phyloP scores from a whole-genome alignment of 2,329 filamentous ascomycete species.

The Alternaria sp. region DNA sequence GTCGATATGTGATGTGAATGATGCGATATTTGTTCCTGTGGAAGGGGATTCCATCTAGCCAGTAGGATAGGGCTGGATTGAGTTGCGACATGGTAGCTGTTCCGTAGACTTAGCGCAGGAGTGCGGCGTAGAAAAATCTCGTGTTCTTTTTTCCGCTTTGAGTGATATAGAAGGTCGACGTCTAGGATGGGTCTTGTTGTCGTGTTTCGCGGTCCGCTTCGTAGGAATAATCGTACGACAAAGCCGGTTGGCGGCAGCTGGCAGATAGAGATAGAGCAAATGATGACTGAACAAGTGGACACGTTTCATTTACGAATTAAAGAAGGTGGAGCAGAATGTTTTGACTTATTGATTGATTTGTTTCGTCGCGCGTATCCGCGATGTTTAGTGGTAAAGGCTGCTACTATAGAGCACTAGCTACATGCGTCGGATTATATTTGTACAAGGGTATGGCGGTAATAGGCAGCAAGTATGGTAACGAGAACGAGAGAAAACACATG shows the following conservation, averaged over 20 bases:
- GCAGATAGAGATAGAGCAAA: not conserved
- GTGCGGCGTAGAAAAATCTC: not conserved
- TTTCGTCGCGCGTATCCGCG: not conserved
- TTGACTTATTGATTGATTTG: not conserved
- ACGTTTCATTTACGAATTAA: not conserved
- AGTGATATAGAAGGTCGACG: not conserved
- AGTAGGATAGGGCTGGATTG: not conserved
- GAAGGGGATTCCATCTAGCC: not conserved
- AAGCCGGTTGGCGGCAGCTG: not conserved
- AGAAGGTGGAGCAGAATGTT: not conserved
- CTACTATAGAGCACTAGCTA: constrained; percentile 5
- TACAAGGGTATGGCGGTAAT: constrained; percentile 22
- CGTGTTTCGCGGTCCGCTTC: not conserved
- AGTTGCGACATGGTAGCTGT: not conserved
- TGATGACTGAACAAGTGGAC: not conserved
- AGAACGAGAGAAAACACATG: constrained; percentile 7
- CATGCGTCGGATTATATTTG: constrained; percentile 19
- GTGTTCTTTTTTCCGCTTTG: not conserved
- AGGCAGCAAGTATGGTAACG: not conserved
- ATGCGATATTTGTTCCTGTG: not conserved
- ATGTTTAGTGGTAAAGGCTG: not conserved
- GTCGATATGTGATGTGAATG: not conserved
- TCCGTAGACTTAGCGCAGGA: not conserved
- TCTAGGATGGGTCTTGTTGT: constrained; percentile 1
- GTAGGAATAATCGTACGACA: not conserved